These are phyloP conservation scores for Elongisporangium prolatum DNA, from an alignment of 352 stramenopile genomes.

Conservation along the genomic window DNA sequence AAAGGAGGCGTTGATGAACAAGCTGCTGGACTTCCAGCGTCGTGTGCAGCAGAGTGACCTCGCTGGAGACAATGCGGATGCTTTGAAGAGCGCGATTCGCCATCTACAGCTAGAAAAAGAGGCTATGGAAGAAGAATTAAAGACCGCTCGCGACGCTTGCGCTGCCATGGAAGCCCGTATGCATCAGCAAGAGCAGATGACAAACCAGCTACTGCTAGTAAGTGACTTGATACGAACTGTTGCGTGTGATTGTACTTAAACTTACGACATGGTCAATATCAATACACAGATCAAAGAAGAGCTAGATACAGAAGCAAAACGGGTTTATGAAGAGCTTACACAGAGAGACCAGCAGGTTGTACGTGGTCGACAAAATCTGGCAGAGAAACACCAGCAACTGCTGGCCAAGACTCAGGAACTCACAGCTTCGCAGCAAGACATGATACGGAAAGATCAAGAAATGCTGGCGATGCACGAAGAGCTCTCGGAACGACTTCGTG, in stretches of 20 bases:
- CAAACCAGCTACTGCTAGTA: conserved; percentile 30
- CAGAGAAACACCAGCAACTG: conserved; percentile 10
- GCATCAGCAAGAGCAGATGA: conserved; percentile 41
- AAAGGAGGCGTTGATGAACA: conserved; percentile 48
- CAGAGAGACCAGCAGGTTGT: neutral
- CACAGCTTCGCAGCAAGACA: neutral
- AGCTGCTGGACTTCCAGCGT: conserved; percentile 55
- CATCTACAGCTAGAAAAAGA: conserved; percentile 28
- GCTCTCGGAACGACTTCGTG: conserved; percentile 3
- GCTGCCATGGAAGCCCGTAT: conserved; percentile 15
- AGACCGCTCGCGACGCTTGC: conserved; percentile 6
- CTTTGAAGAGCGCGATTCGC: conserved; percentile 26
- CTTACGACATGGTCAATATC: neutral
- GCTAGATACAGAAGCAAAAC: neutral
- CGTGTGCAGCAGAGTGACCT: conserved; percentile 32
- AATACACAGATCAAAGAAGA: neutral
- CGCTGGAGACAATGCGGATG: conserved; percentile 19
- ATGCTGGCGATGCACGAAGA: conserved; percentile 2
- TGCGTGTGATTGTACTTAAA: neutral
- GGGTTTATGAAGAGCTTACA: neutral
- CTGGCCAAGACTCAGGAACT: neutral
- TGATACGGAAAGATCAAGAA: conserved; percentile 1
- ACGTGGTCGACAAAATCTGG: neutral
- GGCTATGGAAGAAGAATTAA: conserved; percentile 8
- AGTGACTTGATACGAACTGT: neutral